Percentiles rank a stretch among this genome's conserved stretches.
phyloP scores from a whole-genome alignment of 1,284 basidiomycete genomes.

The Fomes fomentarius region DNA sequence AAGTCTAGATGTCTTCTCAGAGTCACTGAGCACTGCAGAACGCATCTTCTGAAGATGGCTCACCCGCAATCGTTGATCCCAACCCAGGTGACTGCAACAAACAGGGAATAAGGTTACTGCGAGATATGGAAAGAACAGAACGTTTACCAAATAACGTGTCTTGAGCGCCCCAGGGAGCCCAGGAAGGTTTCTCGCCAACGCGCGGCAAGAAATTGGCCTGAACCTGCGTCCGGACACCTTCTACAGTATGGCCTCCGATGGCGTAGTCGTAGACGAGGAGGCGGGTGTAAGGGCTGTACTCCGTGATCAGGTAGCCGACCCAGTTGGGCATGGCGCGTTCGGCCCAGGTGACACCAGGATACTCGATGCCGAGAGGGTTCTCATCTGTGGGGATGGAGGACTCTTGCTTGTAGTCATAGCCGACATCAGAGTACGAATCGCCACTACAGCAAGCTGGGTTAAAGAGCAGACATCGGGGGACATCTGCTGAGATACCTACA shows the following conservation, averaged over 20 bases:
- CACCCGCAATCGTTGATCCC: constrained; percentile 69
- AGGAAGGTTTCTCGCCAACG: constrained; percentile 40
- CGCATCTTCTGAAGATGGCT: constrained; percentile 11
- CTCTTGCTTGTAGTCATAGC: constrained; percentile 26
- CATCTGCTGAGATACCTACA: constrained; percentile 36
- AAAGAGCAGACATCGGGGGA: constrained; percentile 3
- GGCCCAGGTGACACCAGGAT: constrained; percentile 48
- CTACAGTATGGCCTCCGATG: constrained; percentile 45
- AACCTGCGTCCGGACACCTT: constrained; percentile 45
- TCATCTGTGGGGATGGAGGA: constrained; percentile 36
- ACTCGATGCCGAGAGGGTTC: constrained; percentile 51
- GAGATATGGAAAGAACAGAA: neutral
- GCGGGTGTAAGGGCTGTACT: constrained; percentile 39
- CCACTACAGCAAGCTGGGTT: constrained; percentile 39
- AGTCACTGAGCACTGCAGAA: neutral
- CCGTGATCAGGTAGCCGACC: constrained; percentile 55
- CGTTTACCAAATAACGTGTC: constrained; percentile 50
- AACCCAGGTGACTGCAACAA: constrained; percentile 58
- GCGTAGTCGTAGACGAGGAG: constrained; percentile 57
- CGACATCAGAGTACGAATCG: constrained; percentile 54
- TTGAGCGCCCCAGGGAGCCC: constrained; percentile 44
- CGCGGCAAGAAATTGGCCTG: constrained; percentile 38
- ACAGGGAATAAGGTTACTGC: neutral
- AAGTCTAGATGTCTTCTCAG: constrained; percentile 8
- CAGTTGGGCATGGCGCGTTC: constrained; percentile 51